These are phyloP conservation scores for Alternaria longipes DNA, from an alignment of 2,329 filamentous ascomycete species.

Conservation along the genomic window DNA sequence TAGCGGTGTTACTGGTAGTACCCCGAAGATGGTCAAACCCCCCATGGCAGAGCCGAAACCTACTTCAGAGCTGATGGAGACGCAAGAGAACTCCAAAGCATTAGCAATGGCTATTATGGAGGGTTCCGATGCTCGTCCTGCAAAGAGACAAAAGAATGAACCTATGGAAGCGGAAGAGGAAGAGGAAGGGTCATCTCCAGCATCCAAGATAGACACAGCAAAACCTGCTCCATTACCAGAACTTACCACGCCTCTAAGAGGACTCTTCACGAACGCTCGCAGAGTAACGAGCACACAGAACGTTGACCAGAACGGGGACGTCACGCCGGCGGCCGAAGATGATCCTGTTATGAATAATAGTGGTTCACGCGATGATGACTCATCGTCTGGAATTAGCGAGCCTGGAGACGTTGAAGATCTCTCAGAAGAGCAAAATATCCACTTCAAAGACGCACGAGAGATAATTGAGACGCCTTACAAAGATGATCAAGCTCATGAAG, in stretches of 20 bases:
- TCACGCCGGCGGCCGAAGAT: not conserved
- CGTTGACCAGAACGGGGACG: not conserved
- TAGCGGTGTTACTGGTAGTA: not conserved
- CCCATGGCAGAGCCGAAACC: not conserved
- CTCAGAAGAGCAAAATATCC: not conserved
- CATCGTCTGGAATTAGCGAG: not conserved
- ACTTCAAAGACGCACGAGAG: not conserved
- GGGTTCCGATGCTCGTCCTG: not conserved
- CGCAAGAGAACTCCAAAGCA: not conserved
- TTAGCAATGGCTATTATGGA: not conserved
- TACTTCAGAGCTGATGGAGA: not conserved
- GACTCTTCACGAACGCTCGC: not conserved
- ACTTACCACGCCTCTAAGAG: not conserved
- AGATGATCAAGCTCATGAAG: not conserved
- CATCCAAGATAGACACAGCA: not conserved
- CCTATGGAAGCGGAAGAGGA: not conserved
- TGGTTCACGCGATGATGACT: not conserved
- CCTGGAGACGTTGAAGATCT: not conserved
- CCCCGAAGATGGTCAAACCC: not conserved
- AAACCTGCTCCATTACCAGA: not conserved
- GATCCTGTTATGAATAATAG: rapidly evolving
- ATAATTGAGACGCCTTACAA: not conserved
- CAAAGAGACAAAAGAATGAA: not conserved
- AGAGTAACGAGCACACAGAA: not conserved
- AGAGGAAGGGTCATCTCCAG: not conserved